phyloP scores from a whole-genome alignment of 2,329 filamentous ascomycete genomes.

The Thelonectria rubi region DNA sequence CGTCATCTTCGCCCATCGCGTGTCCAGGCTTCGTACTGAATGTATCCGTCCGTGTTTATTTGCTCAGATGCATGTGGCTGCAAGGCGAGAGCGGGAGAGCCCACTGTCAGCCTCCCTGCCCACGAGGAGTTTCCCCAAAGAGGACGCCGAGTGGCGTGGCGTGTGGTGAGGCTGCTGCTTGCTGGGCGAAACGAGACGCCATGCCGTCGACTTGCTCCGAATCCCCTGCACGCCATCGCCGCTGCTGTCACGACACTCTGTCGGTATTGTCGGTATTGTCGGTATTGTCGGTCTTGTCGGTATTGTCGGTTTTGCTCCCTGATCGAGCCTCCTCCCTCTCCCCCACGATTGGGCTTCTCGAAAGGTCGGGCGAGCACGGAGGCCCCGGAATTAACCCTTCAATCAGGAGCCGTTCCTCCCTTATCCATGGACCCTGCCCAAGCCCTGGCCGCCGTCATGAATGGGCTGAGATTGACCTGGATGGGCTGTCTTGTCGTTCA shows the following conservation, averaged over 20 bases:
- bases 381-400: conserved; percentile 36
- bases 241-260: conserved; percentile 27
- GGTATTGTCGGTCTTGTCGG: too few relatives aligned
- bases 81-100: conserved; percentile 2
- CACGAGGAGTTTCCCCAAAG: conserved; percentile 21
- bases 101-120: conserved; percentile 4
- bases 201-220: conserved; percentile 25
- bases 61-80: conserved; percentile 13
- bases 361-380: conserved; percentile 26
- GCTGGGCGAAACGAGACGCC: conserved; percentile 23
- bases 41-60: conserved; percentile 11
- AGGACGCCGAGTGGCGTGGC: conserved; percentile 28
- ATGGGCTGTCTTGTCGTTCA: conserved; percentile 12
- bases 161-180: conserved; percentile 32
- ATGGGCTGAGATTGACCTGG: conserved; percentile 28
- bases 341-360: conserved; percentile 29
- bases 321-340: conserved; percentile 19
- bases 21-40: conserved; percentile 12
- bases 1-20: conserved; percentile 20
- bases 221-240: conserved; percentile 24
- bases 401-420: conserved; percentile 31
- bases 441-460: conserved; percentile 16
- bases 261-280: conserved; percentile 30
- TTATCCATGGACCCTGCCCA: conserved; percentile 17
- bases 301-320: conserved; percentile 29